Evolutionary conservation across 768 basidiomycete species (phyloP).

Genomic region (Russula griseocarnosa): DNA sequence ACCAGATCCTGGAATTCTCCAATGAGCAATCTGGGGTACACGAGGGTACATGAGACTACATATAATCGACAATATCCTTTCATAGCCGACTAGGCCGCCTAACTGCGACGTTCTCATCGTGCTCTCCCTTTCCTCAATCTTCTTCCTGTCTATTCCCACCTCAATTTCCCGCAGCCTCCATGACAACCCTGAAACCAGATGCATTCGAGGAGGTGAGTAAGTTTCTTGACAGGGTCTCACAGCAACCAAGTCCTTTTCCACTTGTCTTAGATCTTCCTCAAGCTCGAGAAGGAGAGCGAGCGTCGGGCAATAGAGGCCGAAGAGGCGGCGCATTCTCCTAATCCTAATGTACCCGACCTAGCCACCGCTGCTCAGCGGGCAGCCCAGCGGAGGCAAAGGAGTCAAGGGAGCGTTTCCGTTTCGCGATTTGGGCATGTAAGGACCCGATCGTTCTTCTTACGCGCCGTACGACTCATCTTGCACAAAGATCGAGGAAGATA

Average conservation of each 20-base stretch:
- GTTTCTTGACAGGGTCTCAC: background rate
- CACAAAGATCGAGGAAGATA: slow-evolving; percentile 14
- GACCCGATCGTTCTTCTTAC: slow-evolving; percentile 2
- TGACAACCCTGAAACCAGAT: slow-evolving; percentile 22
- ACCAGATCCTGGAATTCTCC: slow-evolving; percentile 20
- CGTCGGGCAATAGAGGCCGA: slow-evolving; percentile 43
- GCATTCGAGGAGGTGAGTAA: slow-evolving; percentile 28
- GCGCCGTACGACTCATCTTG: background rate
- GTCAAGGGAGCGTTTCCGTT: slow-evolving; percentile 53
- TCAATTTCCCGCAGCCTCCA: background rate
- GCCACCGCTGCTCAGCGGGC: slow-evolving; percentile 16
- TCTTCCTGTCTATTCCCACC: slow-evolving; percentile 10
- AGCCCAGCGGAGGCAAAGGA: slow-evolving; percentile 32
- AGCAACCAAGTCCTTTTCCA: background rate
- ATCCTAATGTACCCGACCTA: slow-evolving; percentile 14
- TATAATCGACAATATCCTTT: slow-evolving; percentile 18
- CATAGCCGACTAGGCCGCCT: slow-evolving; percentile 11
- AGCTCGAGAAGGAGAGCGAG: slow-evolving; percentile 55
- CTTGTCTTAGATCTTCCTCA: slow-evolving; percentile 48
- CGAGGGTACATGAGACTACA: slow-evolving; percentile 17
- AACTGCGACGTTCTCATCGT: slow-evolving; percentile 15
- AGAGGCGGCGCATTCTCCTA: slow-evolving; percentile 9
- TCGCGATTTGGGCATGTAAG: slow-evolving; percentile 59
- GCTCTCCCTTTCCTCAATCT: slow-evolving; percentile 3
- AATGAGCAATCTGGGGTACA: slow-evolving; percentile 18